Percentiles rank a stretch among this genome's conserved stretches.
Evolutionary conservation across 2,329 filamentous ascomycete genomes (phyloP).

Genomic region (Aspergillus felis): DNA sequence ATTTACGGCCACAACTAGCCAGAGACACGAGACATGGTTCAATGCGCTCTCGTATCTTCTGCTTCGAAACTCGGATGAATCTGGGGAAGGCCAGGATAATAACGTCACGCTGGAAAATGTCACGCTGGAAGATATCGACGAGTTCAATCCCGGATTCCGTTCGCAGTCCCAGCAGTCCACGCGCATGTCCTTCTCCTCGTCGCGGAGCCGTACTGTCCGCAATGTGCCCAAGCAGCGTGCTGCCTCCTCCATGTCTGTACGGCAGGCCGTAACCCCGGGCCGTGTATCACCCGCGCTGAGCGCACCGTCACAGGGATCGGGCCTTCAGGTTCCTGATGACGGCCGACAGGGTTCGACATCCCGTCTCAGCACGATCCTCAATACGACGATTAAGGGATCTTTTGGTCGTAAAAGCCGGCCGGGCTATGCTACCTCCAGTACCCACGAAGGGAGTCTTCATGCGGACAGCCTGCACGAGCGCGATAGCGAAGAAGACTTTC

Average conservation of each 20-base stretch:
- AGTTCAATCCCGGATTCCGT: constrained; percentile 72
- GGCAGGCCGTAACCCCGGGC: constrained; percentile 34
- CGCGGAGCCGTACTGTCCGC: constrained; percentile 69
- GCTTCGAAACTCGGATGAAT: constrained; percentile 62
- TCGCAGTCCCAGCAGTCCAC: constrained; percentile 54
- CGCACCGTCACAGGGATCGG: constrained; percentile 29
- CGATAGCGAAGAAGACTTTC: constrained; percentile 78
- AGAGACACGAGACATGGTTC: constrained; percentile 97
- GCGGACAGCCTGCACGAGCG: constrained; percentile 45
- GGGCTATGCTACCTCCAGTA: constrained; percentile 30
- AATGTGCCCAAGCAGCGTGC: constrained; percentile 57
- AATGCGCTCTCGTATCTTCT: constrained; percentile 93
- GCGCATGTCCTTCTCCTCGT: constrained; percentile 68
- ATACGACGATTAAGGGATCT: constrained; percentile 46
- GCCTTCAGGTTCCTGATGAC: constrained; percentile 32
- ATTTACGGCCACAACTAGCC: constrained; percentile 89
- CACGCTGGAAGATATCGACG: constrained; percentile 60
- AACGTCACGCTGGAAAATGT: constrained; percentile 59
- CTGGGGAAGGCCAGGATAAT: constrained; percentile 54
- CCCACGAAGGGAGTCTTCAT: constrained; percentile 39
- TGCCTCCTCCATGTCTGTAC: constrained; percentile 36
- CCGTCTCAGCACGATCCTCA: constrained; percentile 47
- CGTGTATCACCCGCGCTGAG: constrained; percentile 34
- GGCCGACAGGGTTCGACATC: constrained; percentile 43
- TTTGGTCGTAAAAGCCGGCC: constrained; percentile 46